phyloP scores from a whole-genome alignment of 1,284 basidiomycete species.

The Gastroboletus turbinatus region DNA sequence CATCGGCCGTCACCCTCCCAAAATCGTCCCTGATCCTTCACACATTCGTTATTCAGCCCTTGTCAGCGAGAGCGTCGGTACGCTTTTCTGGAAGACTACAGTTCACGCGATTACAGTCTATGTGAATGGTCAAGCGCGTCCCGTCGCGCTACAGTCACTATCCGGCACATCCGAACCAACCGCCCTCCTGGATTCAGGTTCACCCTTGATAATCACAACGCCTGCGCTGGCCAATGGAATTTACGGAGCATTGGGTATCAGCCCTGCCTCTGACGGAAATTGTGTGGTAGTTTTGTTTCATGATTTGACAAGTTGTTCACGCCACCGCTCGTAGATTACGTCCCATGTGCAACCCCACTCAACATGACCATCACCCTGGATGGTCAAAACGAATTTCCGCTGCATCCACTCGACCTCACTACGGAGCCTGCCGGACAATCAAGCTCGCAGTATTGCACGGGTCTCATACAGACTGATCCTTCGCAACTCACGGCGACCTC shows the following conservation, averaged over 20 bases:
- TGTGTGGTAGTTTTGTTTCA: conserved; percentile 45
- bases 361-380: conserved; percentile 69
- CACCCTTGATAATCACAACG: conserved; percentile 62
- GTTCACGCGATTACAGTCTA: conserved; percentile 61
- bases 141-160: conserved; percentile 40
- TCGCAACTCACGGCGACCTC: conserved; percentile 36
- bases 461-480: conserved; percentile 61
- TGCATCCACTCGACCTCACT: conserved; percentile 74
- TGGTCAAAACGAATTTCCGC: conserved; percentile 49
- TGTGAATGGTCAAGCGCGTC: conserved; percentile 42
- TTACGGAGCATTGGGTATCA: conserved; percentile 70
- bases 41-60: conserved; percentile 51
- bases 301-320: neutral
- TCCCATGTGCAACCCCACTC: conserved; percentile 65
- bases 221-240: conserved; percentile 65
- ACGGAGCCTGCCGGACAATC: conserved; percentile 39
- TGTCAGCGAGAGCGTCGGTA: conserved; percentile 39
- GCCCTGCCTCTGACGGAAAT: conserved; percentile 57
- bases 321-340: conserved; percentile 51
- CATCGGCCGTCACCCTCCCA: conserved; percentile 62
- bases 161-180: conserved; percentile 45
- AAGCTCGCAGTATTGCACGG: conserved; percentile 52
- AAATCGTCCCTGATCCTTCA: conserved; percentile 50
- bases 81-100: conserved; percentile 59
- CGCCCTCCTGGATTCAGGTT: conserved; percentile 69